Evolutionary conservation across 73 alveolate genomes (phyloP).

Genomic region (Urostyla sp.): DNA sequence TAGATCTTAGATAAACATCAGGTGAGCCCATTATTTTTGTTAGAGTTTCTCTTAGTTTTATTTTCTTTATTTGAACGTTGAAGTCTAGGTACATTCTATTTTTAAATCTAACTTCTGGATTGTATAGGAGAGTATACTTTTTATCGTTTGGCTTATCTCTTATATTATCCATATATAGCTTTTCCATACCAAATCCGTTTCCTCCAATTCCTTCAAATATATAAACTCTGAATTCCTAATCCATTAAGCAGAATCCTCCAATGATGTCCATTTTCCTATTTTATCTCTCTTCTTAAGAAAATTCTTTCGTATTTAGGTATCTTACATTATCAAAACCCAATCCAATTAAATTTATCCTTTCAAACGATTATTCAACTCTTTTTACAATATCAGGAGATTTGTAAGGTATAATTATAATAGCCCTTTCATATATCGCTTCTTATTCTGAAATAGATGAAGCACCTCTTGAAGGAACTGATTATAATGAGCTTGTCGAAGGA

Average conservation of each 20-base stretch:
- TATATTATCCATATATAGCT: constrained; percentile 51
- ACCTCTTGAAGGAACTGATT: not conserved
- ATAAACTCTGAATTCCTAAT: constrained; percentile 67
- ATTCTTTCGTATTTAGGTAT: constrained; percentile 67
- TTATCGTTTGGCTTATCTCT: constrained; percentile 70
- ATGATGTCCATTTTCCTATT: constrained; percentile 66
- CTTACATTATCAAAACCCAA: constrained; percentile 60
- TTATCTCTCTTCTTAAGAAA: constrained; percentile 67
- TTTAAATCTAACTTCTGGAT: constrained; percentile 77
- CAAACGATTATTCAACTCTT: constrained; percentile 54
- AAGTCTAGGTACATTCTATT: constrained; percentile 73
- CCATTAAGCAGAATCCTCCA: constrained; percentile 79
- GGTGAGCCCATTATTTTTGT: constrained; percentile 74
- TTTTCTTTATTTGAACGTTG: constrained; percentile 70
- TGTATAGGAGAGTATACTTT: constrained; percentile 62
- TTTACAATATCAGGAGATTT: constrained; percentile 63
- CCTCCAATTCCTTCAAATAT: constrained; percentile 83
- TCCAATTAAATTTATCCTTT: constrained; percentile 63
- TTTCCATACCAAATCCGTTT: constrained; percentile 67
- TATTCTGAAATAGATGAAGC: not conserved
- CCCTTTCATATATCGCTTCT: constrained; percentile 77
- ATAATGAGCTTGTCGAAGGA: not conserved
- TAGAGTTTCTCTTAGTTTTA: constrained; percentile 72
- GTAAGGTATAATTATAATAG: constrained; percentile 72
- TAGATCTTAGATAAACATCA: constrained; percentile 77